Evolutionary conservation across 306 rosid species (phyloP).

Genomic region (Rubus idaeus): DNA sequence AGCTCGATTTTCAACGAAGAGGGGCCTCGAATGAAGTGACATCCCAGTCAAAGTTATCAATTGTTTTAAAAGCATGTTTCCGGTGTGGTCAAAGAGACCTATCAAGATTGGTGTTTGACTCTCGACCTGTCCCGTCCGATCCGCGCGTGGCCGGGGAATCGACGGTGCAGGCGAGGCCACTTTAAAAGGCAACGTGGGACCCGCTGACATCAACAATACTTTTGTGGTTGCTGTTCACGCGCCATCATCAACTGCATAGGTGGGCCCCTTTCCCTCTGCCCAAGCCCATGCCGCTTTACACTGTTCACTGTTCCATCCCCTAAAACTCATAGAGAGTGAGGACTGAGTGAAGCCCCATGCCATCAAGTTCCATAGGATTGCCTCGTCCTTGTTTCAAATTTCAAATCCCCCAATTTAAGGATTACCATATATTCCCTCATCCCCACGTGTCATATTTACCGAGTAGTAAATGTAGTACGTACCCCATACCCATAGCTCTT

Average conservation of each 20-base stretch:
- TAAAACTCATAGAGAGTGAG: not conserved
- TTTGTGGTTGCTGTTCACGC: slow-evolving; percentile 18
- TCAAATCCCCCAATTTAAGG: too few species aligned
- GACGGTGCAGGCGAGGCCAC: slow-evolving; percentile 26
- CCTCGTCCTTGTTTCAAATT: too few species aligned
- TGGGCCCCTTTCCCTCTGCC: not conserved
- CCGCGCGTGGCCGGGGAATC: not conserved
- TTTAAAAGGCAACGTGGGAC: slow-evolving; percentile 17
- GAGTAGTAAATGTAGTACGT: too few species aligned
- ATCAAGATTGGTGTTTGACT: slow-evolving; percentile 61
- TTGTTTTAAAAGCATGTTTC: slow-evolving; percentile 29
- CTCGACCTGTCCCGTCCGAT: slow-evolving; percentile 30
- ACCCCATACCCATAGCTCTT: too few species aligned
- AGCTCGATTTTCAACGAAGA: slow-evolving; percentile 55
- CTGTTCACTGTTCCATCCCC: not conserved
- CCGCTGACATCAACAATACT: slow-evolving; percentile 45
- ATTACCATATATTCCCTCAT: too few species aligned
- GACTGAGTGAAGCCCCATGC: too few species aligned
- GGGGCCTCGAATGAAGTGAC: slow-evolving; percentile 81
- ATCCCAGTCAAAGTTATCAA: slow-evolving; percentile 60
- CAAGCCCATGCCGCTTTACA: not conserved
- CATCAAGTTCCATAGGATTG: too few species aligned
- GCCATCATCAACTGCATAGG: slow-evolving; percentile 16
- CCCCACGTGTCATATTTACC: too few species aligned
- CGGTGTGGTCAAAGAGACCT: slow-evolving; percentile 52